Conservation (phyloP, 2,329 filamentous ascomycete genomes). For the Triangularia verruculosa region DNA sequence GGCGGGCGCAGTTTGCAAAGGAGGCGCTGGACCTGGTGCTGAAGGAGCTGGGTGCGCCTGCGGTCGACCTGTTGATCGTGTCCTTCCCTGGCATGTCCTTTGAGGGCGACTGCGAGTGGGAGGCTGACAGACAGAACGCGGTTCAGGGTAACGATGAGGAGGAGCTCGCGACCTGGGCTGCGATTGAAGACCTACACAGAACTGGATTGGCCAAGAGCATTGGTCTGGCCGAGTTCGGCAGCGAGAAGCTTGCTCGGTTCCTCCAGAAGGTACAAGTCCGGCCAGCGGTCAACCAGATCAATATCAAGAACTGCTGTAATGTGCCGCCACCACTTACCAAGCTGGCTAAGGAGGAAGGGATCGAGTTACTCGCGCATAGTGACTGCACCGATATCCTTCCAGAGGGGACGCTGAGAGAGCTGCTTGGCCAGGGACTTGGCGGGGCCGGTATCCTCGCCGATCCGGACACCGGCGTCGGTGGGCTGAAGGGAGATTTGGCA, state of each 20-base stretch:
- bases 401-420: constrained; percentile 75
- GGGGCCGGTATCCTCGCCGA: constrained; percentile 76
- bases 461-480: constrained; percentile 39
- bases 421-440: constrained; percentile 68
- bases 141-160: constrained; percentile 64
- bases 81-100: constrained; percentile 93
- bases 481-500: constrained; percentile 72
- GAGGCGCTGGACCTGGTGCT: constrained; percentile 79
- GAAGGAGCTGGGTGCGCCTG: constrained; percentile 71
- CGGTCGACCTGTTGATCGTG: constrained; percentile 83
- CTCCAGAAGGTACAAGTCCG: constrained; percentile 66
- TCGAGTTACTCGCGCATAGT: constrained; percentile 89
- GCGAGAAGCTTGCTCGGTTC: constrained; percentile 75
- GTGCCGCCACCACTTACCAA: constrained; percentile 83
- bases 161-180: constrained; percentile 65
- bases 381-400: constrained; percentile 92
- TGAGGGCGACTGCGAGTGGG: constrained; percentile 85
- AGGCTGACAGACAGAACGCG: constrained; percentile 61
- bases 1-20: constrained; percentile 66
- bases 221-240: constrained; percentile 89
- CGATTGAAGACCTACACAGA: constrained; percentile 69
- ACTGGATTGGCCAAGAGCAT: constrained; percentile 71
- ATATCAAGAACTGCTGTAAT: constrained; percentile 91
- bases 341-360: constrained; percentile 76
- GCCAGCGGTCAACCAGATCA: constrained; percentile 92